phyloP scores from a whole-genome alignment of 805 yeast species.

The Grigorovia jiainica region DNA sequence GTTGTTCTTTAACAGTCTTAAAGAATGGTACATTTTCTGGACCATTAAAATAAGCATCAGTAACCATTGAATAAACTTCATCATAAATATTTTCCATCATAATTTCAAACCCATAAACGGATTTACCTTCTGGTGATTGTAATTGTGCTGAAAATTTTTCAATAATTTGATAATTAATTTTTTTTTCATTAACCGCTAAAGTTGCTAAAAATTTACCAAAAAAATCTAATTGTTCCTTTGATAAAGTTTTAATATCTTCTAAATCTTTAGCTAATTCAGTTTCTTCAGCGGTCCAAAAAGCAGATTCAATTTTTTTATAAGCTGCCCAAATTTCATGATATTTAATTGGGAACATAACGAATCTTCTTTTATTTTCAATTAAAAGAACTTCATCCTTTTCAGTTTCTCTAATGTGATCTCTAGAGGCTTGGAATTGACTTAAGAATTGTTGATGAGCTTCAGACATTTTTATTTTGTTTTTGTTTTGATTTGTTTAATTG shows the following conservation, averaged over 20 bases:
- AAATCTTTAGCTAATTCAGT: constrained; percentile 86
- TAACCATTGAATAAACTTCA: constrained; percentile 87
- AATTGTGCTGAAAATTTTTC: constrained; percentile 96
- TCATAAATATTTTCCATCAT: constrained; percentile 99
- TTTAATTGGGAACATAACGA: constrained; percentile 91
- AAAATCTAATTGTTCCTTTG: constrained; percentile 83
- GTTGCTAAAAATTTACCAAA: constrained; percentile 88
- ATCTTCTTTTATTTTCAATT: constrained; percentile 76
- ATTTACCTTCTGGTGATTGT: constrained; percentile 93
- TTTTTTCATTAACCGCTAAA: constrained; percentile 95
- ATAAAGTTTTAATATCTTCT: constrained; percentile 76
- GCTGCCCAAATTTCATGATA: constrained; percentile 98
- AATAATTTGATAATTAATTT: constrained; percentile 90
- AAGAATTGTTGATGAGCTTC: constrained; percentile 45
- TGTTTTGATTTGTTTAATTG: no score
- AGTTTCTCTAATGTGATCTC: constrained; percentile 55
- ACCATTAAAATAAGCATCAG: constrained; percentile 91
- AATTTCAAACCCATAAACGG: constrained; percentile 97
- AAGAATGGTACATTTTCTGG: constrained; percentile 81
- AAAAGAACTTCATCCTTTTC: constrained; percentile 87
- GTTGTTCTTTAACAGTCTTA: constrained; percentile 87
- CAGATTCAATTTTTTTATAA: constrained; percentile 96
- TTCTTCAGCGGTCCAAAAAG: constrained; percentile 99
- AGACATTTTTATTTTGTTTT: constrained; percentile 3
- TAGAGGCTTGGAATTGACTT: constrained; percentile 48